Evolutionary conservation across 2,329 filamentous ascomycete species (phyloP), one percentile per base, ranked within the genome.

Genomic region (Talaromyces albobiverticillius): DNA sequence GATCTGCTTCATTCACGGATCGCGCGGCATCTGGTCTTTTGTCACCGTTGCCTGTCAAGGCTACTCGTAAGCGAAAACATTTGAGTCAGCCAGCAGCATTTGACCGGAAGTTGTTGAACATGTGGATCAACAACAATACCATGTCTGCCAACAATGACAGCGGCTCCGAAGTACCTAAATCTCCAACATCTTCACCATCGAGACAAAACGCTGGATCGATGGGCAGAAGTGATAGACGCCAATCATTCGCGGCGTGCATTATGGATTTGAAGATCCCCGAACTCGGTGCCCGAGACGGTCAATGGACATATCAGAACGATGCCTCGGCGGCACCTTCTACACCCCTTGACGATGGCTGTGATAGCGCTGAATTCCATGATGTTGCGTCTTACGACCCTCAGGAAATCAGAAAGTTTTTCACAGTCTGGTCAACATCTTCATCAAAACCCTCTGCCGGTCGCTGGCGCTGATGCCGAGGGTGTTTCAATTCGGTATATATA

Each of bases 211-310:
- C 46, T 14, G 29, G 40, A 46, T 26, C 45, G n/a, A 46, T 25
- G 26, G 25, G 10, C 42, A 54, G 4, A 31, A 51, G 14, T 16
- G 34, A 34, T 8, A 61, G 63, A 3, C 65, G 64, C 11, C 57
- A 66, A 2, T 70, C 68, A 2, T 71, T 70, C 45, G 67, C 67
- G 0, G 68, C 69, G 41, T 69, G 67, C 52, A 70, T 71, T 45
- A 64, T 71, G 55, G 68, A 70, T 47, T 63, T 71, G 51, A 68
- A 65, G 40, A 69, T 70, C 16, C 67, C 69, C 8, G 64, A 67
- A 22, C 56, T 67, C 3, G 60, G 62, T 11, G 23, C 54, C 3
- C 54, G 63, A 31, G 60, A 62, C n/a, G 62, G 62, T 14, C 47
- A 43, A 20, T 68, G 62, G 64, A 42, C 32, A 34, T 9, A 42